These are phyloP conservation scores for Pterocarpus santalinus DNA, from an alignment of 306 rosid species.

Conservation along the genomic window DNA sequence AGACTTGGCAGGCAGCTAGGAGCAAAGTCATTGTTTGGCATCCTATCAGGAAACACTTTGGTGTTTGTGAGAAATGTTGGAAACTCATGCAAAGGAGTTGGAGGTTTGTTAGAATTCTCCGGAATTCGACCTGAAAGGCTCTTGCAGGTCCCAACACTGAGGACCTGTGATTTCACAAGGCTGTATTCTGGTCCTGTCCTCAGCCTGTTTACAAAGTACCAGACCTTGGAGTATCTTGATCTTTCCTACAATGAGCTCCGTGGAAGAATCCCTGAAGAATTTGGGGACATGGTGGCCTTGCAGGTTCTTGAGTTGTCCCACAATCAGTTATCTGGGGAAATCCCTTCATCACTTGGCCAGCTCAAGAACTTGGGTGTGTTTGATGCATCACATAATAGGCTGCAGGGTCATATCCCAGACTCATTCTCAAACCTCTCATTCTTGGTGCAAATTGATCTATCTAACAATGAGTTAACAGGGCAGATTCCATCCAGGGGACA, in stretches of 20 bases:
- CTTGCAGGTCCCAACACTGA: conserved; percentile 78
- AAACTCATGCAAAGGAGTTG: conserved; percentile 90
- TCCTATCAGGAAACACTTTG: conserved; percentile 86
- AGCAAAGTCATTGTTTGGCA: conserved; percentile 80
- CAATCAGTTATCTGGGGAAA: conserved; percentile 95
- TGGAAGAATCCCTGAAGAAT: conserved; percentile 86
- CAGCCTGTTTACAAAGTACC: conserved; percentile 87
- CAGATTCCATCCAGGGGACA: conserved; percentile 92
- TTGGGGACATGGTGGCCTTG: conserved; percentile 93
- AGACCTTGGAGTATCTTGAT: conserved; percentile 92
- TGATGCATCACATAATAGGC: conserved; percentile 89
- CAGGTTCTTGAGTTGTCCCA: conserved; percentile 94
- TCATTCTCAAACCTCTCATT: conserved; percentile 93
- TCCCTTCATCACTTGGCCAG: conserved; percentile 83
- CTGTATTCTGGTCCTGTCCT: conserved; percentile 91
- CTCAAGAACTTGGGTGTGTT: conserved; percentile 89
- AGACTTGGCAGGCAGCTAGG: conserved; percentile 93
- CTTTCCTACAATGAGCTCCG: conserved; percentile 93
- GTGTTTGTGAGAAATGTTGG: conserved; percentile 95
- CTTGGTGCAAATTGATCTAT: conserved; percentile 92
- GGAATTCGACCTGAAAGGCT: conserved; percentile 94
- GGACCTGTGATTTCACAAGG: conserved; percentile 90
- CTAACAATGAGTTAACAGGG: conserved; percentile 88
- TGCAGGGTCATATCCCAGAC: conserved; percentile 94
- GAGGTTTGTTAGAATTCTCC: conserved; percentile 91